Percentiles rank a stretch among this genome's conserved stretches.
Conservation (phyloP, 495 filamentous ascomycete species). For the Achaetomiella virescens region DNA sequence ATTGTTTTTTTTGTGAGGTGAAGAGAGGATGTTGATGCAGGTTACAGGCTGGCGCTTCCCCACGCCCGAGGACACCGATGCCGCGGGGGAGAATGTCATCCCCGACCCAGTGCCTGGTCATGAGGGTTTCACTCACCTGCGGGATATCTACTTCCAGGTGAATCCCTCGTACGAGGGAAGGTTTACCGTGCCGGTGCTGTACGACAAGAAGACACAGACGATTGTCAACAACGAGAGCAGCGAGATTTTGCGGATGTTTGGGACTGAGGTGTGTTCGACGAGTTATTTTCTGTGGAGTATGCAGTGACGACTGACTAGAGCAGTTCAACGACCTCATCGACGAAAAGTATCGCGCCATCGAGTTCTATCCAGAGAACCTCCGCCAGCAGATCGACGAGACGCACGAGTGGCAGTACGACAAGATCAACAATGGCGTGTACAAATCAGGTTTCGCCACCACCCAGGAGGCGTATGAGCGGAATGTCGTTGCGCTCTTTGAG, state of each 20-base stretch:
- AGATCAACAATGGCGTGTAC: slow-evolving; percentile 67
- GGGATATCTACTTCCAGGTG: slow-evolving; percentile 66
- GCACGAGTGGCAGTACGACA: slow-evolving; percentile 59
- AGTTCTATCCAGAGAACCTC: slow-evolving; percentile 53
- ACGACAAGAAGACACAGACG: slow-evolving; percentile 63
- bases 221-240: slow-evolving; percentile 83
- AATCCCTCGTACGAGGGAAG: slow-evolving; percentile 64
- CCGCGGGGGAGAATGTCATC: slow-evolving; percentile 42
- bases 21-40: background rate
- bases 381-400: slow-evolving; percentile 53
- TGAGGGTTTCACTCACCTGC: slow-evolving; percentile 52
- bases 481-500: slow-evolving; percentile 55
- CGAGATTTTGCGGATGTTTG: slow-evolving; percentile 74
- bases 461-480: slow-evolving; percentile 58
- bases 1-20: background rate
- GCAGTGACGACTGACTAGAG: background rate
- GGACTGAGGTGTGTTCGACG: slow-evolving; percentile 36
- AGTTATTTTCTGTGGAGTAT: background rate
- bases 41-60: slow-evolving; percentile 72
- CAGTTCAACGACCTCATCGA: slow-evolving; percentile 55
- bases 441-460: slow-evolving; percentile 62
- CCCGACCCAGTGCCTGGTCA: slow-evolving; percentile 60
- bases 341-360: slow-evolving; percentile 38
- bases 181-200: slow-evolving; percentile 75
- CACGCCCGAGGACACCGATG: slow-evolving; percentile 52